phyloP scores from a whole-genome alignment of 768 basidiomycete genomes.

The Auricularia sp. region DNA sequence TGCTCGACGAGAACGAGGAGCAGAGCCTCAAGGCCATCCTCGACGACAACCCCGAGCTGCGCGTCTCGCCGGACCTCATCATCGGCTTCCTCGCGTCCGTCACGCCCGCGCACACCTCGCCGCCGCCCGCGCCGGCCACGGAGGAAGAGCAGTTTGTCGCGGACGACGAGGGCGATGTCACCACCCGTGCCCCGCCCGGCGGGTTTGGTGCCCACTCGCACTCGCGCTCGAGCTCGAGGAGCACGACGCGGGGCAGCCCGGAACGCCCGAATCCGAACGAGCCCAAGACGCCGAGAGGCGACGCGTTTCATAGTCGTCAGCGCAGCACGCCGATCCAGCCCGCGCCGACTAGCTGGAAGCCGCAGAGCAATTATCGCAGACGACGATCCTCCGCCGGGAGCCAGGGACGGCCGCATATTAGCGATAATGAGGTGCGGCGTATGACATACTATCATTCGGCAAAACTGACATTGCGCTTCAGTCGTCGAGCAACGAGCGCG shows the following conservation, averaged over 20 bases:
- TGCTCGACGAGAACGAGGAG: conserved; percentile 58
- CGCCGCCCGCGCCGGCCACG: conserved; percentile 25
- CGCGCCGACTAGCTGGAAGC: conserved; percentile 1
- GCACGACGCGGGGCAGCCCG: conserved; percentile 11
- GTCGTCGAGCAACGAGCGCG: neutral
- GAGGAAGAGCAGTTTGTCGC: conserved; percentile 27
- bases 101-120: conserved; percentile 20
- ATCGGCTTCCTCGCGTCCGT: conserved; percentile 41
- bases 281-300: neutral
- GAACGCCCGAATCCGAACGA: neutral
- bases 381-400: neutral
- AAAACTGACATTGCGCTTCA: neutral
- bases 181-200: conserved; percentile 43
- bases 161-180: conserved; percentile 22
- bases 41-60: conserved; percentile 48
- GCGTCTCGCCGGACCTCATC: conserved; percentile 54
- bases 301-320: neutral
- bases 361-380: neutral
- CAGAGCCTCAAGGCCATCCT: conserved; percentile 49
- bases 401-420: neutral
- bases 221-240: conserved; percentile 22
- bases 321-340: neutral
- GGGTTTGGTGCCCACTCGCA: conserved; percentile 37
- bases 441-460: no score
- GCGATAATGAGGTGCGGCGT: neutral